Base-by-base conservation (phyloP, 2,329 filamentous ascomycete genomes). In the Metarhizium humberi region DNA sequence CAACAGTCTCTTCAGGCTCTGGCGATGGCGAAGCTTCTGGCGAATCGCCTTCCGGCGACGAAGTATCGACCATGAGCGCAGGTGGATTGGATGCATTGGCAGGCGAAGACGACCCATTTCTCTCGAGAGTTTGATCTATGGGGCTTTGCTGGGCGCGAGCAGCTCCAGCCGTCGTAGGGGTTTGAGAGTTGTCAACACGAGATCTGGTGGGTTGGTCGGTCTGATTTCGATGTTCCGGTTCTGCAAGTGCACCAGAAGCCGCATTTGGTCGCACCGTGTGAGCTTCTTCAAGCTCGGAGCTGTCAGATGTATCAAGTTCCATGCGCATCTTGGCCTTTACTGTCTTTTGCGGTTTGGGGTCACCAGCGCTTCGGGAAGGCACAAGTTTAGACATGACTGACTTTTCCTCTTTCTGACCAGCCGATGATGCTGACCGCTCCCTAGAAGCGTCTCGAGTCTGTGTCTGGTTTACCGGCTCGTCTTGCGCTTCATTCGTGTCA, bases 271-370 rank as follows among this genome's bases (percentile, higher is more conserved):
- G 71, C 59, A 57, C 68, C 61, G 54, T 64, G 58, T 63, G 53
- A 16, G 71, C 65, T n/a, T 73, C 69, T 40, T 76, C 75, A 1
- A 73, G 72, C 8, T 77, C 76, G 5, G 80, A 80, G 53, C 78
- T 79, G 58, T 88, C 86, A 49, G 87, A 86, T 59, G 88, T 86
- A 63, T 90, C 87, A 13, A 90, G 75, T 54, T 85, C 84, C 58
- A 85, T 76, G 29, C 85, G 81, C 16, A 80, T 73, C 59, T 82
- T 84, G 1, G 84, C 78, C 60, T 64, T 68, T 40, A 60, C 56
- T 4, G 64, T 55, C 67, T 83, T 82, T 56, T 78, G 74, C 18
- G 78, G 79, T 63, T 78, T 81, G 2, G 74, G 63, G 43, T 82
- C 80, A 45, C 66, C 71, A 53, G 62, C 58, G 55, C 63, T 67